Base-by-base conservation (phyloP, 2,329 filamentous ascomycete genomes). In the Sarocladium strictum region DNA sequence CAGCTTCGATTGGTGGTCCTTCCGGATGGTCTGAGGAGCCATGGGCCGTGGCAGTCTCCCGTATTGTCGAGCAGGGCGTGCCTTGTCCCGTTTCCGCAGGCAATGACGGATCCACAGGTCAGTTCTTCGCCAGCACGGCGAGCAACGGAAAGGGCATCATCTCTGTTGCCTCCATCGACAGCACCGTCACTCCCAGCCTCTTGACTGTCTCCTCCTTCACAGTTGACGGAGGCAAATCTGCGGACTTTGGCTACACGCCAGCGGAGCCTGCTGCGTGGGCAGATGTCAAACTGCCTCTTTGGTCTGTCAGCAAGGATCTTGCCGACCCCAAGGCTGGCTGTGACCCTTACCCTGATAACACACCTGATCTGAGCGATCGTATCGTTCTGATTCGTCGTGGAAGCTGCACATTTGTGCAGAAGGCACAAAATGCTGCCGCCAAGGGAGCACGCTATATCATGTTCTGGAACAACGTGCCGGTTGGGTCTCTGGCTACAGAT, bases 331-430 rank as follows among this genome's bases (percentile, higher is more conserved):
- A 76, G 37, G 75, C 80, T 57, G 81, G 70, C 11, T 87, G 84
- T 61, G 63, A 72, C 2, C 65, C 77, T 7, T 74, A 77, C 37
- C 79, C 81, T 2, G 72, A 68, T 14, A 69, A 72, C 56, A 82
- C 79, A 0, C 80, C 82, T 1, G 77, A 85, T 59, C 71, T 88
- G 15, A 77, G 76, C 43, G 70, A 71, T 23, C 71, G 78, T 51
- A 77, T 87, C 35, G 81, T 84, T 3, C 75, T 87, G 9, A 71
- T 87, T 37, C 79, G 79, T 47, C 76, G 81, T 23, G 83, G 83
- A 50, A 75, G 68, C 9, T 86, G 83, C 64, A 73, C 73, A 0
- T 84, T 84, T 56, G 69, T 71, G 2, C 60, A 72, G 12, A 85
- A 86, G 69, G 75, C 75, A 2, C 62, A 69, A 38, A 79, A 82